Evolutionary conservation across 2,329 filamentous ascomycete species (phyloP), one percentile per base, ranked within the genome.

Genomic region (Alternaria brassicae): DNA sequence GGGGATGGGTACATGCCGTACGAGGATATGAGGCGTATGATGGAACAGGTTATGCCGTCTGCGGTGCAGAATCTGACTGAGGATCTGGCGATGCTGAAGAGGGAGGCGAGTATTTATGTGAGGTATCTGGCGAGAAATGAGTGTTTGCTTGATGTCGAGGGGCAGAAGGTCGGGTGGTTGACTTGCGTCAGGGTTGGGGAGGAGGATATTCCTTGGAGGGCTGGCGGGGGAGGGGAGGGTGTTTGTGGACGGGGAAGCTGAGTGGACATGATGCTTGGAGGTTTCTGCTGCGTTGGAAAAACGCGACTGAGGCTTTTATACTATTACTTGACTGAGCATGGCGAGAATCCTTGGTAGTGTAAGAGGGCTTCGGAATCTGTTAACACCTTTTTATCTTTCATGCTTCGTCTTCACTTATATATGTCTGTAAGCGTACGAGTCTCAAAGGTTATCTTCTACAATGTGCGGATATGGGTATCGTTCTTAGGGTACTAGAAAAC

Each of bases 131-230:
- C 60, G 1, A 50, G 23, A 30, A 73, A 71, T 42, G 58, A 69
- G 27, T 40, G 72, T 0, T 71, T 77, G 66, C 56, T 72, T 23
- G 67, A 76, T 44, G 66, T 72, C 1, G 72, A 75, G n/a, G 41
- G 40, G 42, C 54, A 67, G 13, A 56, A 50, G 13, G 65, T 79
- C n/a, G 61, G 63, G 4, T 80, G 75, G 61, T 54, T 79, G 55
- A 79, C 73, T 21, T 80, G 76, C 56, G 61, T 66, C 6, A 68
- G 74, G 49, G 63, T 78, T 2, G 36, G 41, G 21, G 25, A 32
- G n/a, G 60, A 54, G 25, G 73, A 78, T 52, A 56, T 74, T 10
- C 72, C 71, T 21, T 79, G 77, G 78, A 27, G n/a, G 10, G 32
- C 21, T 25, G 23, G 27, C 5, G 44, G 21, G 13, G 19, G 9